A percentile compares a stretch with the other conserved stretches of the same genome.
Evolutionary conservation across 2,329 filamentous ascomycete genomes (phyloP).

Genomic region (Dothistroma pini): DNA sequence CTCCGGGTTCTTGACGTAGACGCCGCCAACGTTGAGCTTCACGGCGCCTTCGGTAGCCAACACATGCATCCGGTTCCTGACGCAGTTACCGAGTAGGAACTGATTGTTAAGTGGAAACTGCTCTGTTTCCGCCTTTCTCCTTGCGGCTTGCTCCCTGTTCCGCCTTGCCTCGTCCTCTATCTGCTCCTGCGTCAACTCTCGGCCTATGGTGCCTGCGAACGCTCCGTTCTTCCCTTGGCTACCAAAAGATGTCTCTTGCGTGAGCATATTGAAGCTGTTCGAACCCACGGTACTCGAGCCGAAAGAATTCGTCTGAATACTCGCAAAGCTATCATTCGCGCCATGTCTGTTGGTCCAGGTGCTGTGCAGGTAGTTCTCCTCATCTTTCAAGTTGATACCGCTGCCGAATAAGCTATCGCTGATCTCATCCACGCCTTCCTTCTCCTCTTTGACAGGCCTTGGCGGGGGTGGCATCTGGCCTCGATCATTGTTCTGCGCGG

Average conservation of each 20-base stretch:
- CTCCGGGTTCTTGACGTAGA: conserved; percentile 37
- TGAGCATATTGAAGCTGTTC: conserved; percentile 46
- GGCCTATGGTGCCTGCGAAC: conserved; percentile 46
- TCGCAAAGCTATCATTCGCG: conserved; percentile 29
- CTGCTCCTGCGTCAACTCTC: conserved; percentile 61
- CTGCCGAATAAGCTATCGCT: conserved; percentile 81
- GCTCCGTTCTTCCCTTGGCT: conserved; percentile 34
- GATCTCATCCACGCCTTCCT: conserved; percentile 65
- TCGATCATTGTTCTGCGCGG: conserved; percentile 17
- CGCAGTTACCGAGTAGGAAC: conserved; percentile 62
- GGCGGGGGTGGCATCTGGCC: conserved; percentile 60
- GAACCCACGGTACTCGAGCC: conserved; percentile 42
- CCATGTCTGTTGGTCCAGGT: conserved; percentile 54
- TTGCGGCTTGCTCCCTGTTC: conserved; percentile 64
- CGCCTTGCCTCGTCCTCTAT: conserved; percentile 62
- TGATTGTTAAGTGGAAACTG: conserved; percentile 70
- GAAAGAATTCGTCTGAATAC: conserved; percentile 42
- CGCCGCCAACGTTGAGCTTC: conserved; percentile 55
- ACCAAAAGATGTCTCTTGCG: conserved; percentile 41
- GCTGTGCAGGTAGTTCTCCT: conserved; percentile 75
- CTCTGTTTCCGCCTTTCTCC: conserved; percentile 55
- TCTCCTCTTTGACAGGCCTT: conserved; percentile 52
- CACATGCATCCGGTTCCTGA: conserved; percentile 56
- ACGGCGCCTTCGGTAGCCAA: conserved; percentile 57
- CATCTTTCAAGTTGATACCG: conserved; percentile 80